Percentiles rank a stretch among this genome's conserved stretches.
These are phyloP conservation scores for Colletotrichum sojae DNA, from an alignment of 2,329 filamentous ascomycete species.

Conservation along the genomic window DNA sequence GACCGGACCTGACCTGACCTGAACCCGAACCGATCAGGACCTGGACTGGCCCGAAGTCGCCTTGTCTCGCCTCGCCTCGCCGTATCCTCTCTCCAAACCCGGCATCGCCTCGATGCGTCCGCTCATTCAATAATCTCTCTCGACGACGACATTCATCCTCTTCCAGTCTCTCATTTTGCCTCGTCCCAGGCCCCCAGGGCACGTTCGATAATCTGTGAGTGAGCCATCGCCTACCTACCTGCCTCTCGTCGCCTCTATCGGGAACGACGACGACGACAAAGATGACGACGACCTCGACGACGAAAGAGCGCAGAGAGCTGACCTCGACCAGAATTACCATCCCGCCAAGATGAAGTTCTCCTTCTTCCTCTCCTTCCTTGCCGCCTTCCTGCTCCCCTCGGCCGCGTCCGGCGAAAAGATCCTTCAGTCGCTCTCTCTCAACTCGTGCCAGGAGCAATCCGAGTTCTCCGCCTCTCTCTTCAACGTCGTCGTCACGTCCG, in stretches of 20 bases:
- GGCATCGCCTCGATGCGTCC: neutral
- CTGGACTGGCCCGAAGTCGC: too few relatives aligned
- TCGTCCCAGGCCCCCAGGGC: neutral
- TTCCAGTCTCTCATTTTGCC: neutral
- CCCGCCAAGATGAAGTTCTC: conserved; percentile 28
- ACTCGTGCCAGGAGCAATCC: conserved; percentile 86
- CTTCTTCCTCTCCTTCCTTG: conserved; percentile 59
- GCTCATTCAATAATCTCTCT: neutral
- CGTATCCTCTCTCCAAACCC: neutral
- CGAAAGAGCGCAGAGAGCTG: too few relatives aligned
- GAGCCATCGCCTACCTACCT: neutral
- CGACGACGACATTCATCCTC: neutral
- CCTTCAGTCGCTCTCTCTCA: conserved; percentile 87
- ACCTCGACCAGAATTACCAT: neutral
- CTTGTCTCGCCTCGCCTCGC: too few relatives aligned
- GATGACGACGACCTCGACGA: too few relatives aligned
- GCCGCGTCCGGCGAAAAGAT: conserved; percentile 71
- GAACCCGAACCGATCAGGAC: too few relatives aligned
- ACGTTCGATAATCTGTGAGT: neutral
- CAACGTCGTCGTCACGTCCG: conserved; percentile 84
- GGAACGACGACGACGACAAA: too few relatives aligned
- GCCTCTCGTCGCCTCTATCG: too few relatives aligned
- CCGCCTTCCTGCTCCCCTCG: conserved; percentile 61
- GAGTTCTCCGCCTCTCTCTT: conserved; percentile 91
- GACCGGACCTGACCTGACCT: too few relatives aligned